Evolutionary conservation across 2,329 filamentous ascomycete genomes (phyloP).

Genomic region (Colletotrichum orchidophilum): DNA sequence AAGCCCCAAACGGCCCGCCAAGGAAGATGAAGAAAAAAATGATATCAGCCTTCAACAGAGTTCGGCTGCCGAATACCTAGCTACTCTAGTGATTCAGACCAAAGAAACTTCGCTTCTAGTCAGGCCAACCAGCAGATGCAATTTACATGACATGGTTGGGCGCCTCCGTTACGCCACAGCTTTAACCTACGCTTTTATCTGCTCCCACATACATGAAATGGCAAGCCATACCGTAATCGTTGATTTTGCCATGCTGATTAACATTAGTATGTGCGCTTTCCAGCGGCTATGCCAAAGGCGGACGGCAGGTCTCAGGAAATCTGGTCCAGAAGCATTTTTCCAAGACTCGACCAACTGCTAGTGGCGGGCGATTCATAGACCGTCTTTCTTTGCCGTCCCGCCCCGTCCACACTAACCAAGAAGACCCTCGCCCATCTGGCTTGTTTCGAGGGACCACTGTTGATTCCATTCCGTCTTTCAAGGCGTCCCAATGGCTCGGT

Average conservation of each 20-base stretch:
- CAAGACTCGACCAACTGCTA: not conserved
- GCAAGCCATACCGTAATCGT: constrained; percentile 24
- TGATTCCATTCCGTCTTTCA: not conserved
- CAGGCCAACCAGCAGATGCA: constrained; percentile 18
- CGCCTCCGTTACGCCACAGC: constrained; percentile 12
- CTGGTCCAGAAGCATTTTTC: constrained; percentile 22
- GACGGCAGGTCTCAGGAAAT: not conserved
- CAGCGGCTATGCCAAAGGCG: constrained; percentile 7
- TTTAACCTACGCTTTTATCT: not conserved
- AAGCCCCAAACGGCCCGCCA: constrained; percentile 28
- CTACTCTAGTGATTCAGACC: not conserved
- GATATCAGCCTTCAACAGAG: constrained; percentile 34
- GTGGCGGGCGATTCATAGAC: constrained; percentile 10
- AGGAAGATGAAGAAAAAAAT: constrained; percentile 7
- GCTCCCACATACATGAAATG: not conserved
- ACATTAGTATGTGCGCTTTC: constrained; percentile 5
- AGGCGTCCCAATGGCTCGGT: not conserved
- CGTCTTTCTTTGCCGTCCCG: not conserved
- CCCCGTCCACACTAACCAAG: not conserved
- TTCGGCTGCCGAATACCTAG: constrained; percentile 21
- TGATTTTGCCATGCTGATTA: constrained; percentile 6
- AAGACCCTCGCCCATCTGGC: not conserved
- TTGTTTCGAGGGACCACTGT: not conserved
- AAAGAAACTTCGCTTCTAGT: constrained; percentile 22
- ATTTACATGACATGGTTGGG: constrained; percentile 11